phyloP scores from a whole-genome alignment of 2,329 filamentous ascomycete genomes.

The Penicillium sp. region DNA sequence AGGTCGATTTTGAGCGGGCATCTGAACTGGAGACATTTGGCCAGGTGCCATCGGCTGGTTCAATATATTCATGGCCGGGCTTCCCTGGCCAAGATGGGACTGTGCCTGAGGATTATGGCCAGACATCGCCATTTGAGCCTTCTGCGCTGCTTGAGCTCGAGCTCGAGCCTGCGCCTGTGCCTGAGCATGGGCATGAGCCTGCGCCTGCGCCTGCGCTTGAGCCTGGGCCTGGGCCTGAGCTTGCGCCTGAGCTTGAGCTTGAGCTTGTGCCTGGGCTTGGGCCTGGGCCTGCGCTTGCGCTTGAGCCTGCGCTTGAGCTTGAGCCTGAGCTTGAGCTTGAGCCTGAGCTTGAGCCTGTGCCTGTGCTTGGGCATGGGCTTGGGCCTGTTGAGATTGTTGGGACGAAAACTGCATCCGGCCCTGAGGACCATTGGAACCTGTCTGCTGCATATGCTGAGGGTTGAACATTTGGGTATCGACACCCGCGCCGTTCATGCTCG shows the following conservation, averaged over 20 bases:
- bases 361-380: constrained; percentile 18
- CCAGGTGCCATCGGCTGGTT: constrained; percentile 47
- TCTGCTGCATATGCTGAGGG: constrained; percentile 47
- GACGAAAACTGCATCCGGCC: constrained; percentile 45
- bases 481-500: constrained; percentile 40
- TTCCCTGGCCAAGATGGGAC: constrained; percentile 45
- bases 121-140: constrained; percentile 51
- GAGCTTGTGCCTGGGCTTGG: constrained; percentile 28
- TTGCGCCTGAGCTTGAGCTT: constrained; percentile 43
- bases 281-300: constrained; percentile 35
- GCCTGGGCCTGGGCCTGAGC: constrained; percentile 34
- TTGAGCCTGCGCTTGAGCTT: no score
- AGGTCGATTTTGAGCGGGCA: constrained; percentile 38
- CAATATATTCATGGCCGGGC: constrained; percentile 46
- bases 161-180: constrained; percentile 46
- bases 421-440: constrained; percentile 48
- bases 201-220: constrained; percentile 35
- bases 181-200: no score
- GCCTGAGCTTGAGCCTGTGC: constrained; percentile 41
- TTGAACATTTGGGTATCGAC: constrained; percentile 47
- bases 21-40: constrained; percentile 44
- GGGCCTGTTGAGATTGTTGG: constrained; percentile 35
- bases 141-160: constrained; percentile 49
- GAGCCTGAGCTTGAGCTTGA: constrained; percentile 47
- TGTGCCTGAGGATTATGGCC: constrained; percentile 45